These are phyloP conservation scores for Sporothrix luriei DNA, from an alignment of 2,329 filamentous ascomycete species.

Conservation along the genomic window DNA sequence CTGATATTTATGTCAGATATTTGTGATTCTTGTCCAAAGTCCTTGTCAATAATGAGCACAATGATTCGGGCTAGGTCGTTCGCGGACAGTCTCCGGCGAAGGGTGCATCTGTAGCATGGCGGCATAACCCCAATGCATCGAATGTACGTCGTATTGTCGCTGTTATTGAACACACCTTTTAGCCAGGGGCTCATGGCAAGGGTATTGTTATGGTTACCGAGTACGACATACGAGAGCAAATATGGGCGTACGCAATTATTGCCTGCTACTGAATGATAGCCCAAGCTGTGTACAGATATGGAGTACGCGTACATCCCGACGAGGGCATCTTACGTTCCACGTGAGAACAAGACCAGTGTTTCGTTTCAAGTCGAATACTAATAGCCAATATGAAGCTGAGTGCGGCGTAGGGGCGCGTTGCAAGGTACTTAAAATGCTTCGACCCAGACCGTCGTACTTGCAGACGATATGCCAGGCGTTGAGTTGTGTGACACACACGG, in stretches of 20 bases:
- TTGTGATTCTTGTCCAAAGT: not conserved
- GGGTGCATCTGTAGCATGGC: not conserved
- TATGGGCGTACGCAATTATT: not conserved
- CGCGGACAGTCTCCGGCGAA: constrained; percentile 2
- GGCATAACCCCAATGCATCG: not conserved
- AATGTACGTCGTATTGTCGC: not conserved
- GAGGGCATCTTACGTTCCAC: no score
- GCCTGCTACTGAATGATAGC: not conserved
- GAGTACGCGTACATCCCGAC: no score
- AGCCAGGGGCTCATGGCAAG: not conserved
- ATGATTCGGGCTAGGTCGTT: not conserved
- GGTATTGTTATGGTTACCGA: not conserved
- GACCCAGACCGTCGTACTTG: not conserved
- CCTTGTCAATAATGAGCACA: not conserved
- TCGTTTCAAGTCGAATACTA: no score
- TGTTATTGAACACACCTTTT: not conserved
- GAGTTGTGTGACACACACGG: not conserved
- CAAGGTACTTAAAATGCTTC: not conserved
- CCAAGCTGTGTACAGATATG: not conserved
- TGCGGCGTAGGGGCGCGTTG: no score
- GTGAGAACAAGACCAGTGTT: no score
- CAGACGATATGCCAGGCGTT: not conserved
- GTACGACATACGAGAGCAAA: not conserved
- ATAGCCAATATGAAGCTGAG: no score
- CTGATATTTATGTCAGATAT: not conserved